phyloP scores from a whole-genome alignment of 2,329 filamentous ascomycete species.

The Cercospora berteroae region DNA sequence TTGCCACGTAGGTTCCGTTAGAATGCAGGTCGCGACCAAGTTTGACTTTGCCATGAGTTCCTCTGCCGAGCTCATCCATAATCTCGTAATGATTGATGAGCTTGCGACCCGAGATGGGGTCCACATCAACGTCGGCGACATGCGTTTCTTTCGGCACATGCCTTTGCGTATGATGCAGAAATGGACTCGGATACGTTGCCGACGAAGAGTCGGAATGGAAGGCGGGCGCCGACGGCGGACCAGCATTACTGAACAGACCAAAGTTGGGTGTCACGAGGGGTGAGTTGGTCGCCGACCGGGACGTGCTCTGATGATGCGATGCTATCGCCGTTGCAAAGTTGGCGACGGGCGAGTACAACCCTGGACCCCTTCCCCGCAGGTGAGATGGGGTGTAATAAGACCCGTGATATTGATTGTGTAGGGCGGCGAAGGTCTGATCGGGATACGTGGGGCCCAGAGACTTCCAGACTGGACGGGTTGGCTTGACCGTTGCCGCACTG shows the following conservation, averaged over 20 bases:
- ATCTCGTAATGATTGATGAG: slow-evolving; percentile 98
- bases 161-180: slow-evolving; percentile 50
- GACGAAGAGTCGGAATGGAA: slow-evolving; percentile 36
- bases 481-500: slow-evolving; percentile 37
- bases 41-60: slow-evolving; percentile 97
- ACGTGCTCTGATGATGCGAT: slow-evolving; percentile 31
- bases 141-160: slow-evolving; percentile 65
- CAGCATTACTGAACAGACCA: slow-evolving; percentile 44
- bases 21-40: slow-evolving; percentile 76
- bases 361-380: neutral
- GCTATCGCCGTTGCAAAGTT: slow-evolving; percentile 41
- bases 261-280: slow-evolving; percentile 45
- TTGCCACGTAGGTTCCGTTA: slow-evolving; percentile 73
- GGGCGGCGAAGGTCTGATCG: slow-evolving; percentile 51
- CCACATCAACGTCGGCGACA: slow-evolving; percentile 85
- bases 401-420: slow-evolving; percentile 48
- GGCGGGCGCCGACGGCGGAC: slow-evolving; percentile 34
- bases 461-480: slow-evolving; percentile 27
- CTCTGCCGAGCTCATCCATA: slow-evolving; percentile 90
- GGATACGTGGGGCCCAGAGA: slow-evolving; percentile 44
- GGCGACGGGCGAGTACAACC: slow-evolving; percentile 6
- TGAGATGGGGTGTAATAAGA: slow-evolving; percentile 33
- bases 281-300: slow-evolving; percentile 40
- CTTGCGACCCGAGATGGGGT: slow-evolving; percentile 86
- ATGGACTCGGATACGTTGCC: slow-evolving; percentile 50